A percentile compares a stretch with the other conserved stretches of the same genome.
These are phyloP conservation scores for Phytopythium boreale DNA, from an alignment of 352 stramenopile genomes.

Conservation along the genomic window DNA sequence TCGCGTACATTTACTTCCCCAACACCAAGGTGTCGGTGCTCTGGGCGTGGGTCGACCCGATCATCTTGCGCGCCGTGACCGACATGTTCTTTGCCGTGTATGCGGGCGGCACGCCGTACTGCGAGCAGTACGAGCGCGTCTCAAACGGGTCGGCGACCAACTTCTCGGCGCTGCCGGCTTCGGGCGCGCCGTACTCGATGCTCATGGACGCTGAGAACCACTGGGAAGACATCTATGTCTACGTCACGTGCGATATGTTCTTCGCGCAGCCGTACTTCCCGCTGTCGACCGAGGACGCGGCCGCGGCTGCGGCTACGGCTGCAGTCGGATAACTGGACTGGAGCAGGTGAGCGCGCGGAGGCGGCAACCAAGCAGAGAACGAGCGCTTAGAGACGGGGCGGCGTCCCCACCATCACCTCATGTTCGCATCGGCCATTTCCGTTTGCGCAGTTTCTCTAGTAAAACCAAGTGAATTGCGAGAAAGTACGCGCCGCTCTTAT, in stretches of 20 bases:
- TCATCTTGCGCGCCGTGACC: constrained; percentile 3
- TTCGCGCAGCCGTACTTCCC: constrained; percentile 9
- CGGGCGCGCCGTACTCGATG: not conserved
- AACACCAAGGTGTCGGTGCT: constrained; percentile 20
- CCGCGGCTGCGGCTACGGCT: not conserved
- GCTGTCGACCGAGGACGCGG: constrained; percentile 2
- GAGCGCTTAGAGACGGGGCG: too few relatives aligned
- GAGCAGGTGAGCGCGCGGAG: too few relatives aligned
- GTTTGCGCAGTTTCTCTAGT: too few relatives aligned
- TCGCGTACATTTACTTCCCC: constrained; percentile 16
- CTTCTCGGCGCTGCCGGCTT: not conserved
- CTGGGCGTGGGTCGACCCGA: constrained; percentile 25
- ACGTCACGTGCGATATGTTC: constrained; percentile 5
- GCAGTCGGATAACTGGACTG: not conserved
- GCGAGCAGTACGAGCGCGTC: not conserved
- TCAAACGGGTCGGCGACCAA: constrained; percentile 5
- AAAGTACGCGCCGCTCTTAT: too few relatives aligned
- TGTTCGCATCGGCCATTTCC: too few relatives aligned
- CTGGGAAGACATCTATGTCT: constrained; percentile 2
- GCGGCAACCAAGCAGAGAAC: too few relatives aligned
- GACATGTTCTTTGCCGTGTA: constrained; percentile 6
- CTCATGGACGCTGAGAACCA: constrained; percentile 6
- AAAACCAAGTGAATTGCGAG: too few relatives aligned
- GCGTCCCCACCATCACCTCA: too few relatives aligned
- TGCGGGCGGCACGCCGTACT: constrained; percentile 2